These are phyloP conservation scores for Solanum chacoense DNA, from an alignment of 305 asterid species.

Conservation along the genomic window DNA sequence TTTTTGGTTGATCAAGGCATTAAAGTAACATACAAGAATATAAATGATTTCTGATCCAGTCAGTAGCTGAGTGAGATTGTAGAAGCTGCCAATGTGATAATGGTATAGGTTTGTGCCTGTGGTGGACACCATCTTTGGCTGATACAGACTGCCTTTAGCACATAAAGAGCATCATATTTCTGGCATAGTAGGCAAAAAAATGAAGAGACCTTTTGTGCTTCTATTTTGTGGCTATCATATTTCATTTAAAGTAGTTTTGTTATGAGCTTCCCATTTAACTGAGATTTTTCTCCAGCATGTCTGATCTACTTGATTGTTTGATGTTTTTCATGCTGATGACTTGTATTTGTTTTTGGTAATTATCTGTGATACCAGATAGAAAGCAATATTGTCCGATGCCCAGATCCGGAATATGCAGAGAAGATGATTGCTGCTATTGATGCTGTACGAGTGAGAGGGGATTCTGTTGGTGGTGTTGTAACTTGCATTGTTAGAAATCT, in stretches of 20 bases:
- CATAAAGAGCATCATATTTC: background rate
- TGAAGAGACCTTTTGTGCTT: background rate
- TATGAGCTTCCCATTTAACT: background rate
- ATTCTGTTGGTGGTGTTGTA: slow-evolving; percentile 94
- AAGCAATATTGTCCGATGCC: slow-evolving; percentile 85
- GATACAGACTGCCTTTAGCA: background rate
- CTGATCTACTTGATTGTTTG: background rate
- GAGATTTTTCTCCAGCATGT: background rate
- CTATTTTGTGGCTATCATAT: background rate
- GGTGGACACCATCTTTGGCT: background rate
- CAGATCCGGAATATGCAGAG: slow-evolving; percentile 85
- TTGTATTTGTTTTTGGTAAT: background rate
- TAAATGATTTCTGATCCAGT: background rate
- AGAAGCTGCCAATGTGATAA: background rate
- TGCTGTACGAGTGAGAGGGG: slow-evolving; percentile 83
- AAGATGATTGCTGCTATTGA: slow-evolving; percentile 96
- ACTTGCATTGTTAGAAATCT: slow-evolving; percentile 91
- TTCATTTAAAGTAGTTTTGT: background rate
- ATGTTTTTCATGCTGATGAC: background rate
- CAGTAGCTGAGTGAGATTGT: background rate
- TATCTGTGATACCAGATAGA: slow-evolving; percentile 47
- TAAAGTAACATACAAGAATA: background rate
- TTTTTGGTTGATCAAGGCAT: background rate
- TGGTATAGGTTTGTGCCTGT: background rate
- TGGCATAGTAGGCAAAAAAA: background rate